Evolutionary conservation across 2,329 filamentous ascomycete species (phyloP).

Genomic region (Emergomyces pasteurianus): DNA sequence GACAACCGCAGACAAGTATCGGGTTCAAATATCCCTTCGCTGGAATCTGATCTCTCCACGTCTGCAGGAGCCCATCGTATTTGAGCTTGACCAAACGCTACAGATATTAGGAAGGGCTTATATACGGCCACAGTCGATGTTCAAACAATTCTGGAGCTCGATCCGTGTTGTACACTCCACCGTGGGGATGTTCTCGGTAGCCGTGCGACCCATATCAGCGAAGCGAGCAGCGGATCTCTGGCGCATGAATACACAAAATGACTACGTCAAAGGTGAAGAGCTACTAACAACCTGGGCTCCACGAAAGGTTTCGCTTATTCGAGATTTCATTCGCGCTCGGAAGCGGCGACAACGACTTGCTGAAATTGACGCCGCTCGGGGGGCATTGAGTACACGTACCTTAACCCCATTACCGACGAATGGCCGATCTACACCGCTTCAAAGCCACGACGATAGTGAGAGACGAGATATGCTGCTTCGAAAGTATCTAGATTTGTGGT

Average conservation of each 20-base stretch:
- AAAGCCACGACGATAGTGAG: constrained; percentile 24
- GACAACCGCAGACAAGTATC: constrained; percentile 82
- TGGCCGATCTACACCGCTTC: constrained; percentile 18
- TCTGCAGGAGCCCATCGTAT: constrained; percentile 77
- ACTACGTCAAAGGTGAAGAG: constrained; percentile 95
- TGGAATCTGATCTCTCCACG: constrained; percentile 81
- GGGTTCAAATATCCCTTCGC: constrained; percentile 72
- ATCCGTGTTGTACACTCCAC: constrained; percentile 78
- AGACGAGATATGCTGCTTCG: constrained; percentile 28
- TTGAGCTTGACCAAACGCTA: constrained; percentile 65
- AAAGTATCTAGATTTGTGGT: constrained; percentile 32
- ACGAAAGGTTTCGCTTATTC: constrained; percentile 78
- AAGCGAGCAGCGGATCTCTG: constrained; percentile 88
- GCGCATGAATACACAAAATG: constrained; percentile 88
- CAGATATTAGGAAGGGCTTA: constrained; percentile 78
- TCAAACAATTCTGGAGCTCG: constrained; percentile 75
- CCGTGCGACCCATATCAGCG: constrained; percentile 75
- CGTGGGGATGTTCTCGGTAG: constrained; percentile 73
- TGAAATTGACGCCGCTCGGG: constrained; percentile 59
- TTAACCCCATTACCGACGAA: constrained; percentile 24
- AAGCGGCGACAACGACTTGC: constrained; percentile 62
- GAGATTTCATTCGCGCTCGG: constrained; percentile 66
- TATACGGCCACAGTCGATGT: constrained; percentile 74
- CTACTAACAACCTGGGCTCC: constrained; percentile 73
- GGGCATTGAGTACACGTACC: constrained; percentile 30